A percentile compares a stretch with the other conserved stretches of the same genome.
Conservation (phyloP, 352 stramenopile species). For the Saprolegnia diclina region DNA sequence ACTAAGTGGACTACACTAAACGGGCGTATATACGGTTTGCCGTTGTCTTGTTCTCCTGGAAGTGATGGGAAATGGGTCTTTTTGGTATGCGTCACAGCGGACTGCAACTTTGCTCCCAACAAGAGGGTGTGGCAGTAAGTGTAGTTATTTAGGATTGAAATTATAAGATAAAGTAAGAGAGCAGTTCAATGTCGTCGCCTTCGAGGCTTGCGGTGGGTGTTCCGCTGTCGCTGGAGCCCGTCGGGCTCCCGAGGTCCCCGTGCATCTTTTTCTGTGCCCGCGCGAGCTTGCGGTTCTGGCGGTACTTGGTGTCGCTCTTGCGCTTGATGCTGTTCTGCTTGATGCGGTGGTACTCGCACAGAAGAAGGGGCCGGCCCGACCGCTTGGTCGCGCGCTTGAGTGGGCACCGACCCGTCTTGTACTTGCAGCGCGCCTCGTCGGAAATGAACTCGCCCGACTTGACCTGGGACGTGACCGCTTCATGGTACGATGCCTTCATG, state of each 20-base stretch:
- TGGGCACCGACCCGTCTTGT: constrained; percentile 26
- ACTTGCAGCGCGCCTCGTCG: constrained; percentile 14
- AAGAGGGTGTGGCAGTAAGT: too few relatives aligned
- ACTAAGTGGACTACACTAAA: background rate
- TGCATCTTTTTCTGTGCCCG: constrained; percentile 15
- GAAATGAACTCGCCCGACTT: background rate
- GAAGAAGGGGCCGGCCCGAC: constrained; percentile 11
- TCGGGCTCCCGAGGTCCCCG: background rate
- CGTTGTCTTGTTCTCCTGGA: too few relatives aligned
- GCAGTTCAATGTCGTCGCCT: constrained; percentile 21
- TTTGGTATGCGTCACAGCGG: too few relatives aligned
- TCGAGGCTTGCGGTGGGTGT: background rate
- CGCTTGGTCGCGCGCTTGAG: constrained; percentile 21
- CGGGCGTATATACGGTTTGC: too few relatives aligned
- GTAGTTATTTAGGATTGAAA: background rate
- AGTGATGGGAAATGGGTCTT: too few relatives aligned
- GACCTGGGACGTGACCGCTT: constrained; percentile 9
- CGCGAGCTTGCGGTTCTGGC: constrained; percentile 12
- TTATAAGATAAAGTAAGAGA: constrained; percentile 27
- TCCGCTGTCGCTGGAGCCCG: background rate
- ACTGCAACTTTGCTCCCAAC: too few relatives aligned
- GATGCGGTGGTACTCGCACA: constrained; percentile 25
- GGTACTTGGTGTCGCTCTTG: constrained; percentile 24
- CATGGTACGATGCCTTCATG: constrained; percentile 18
- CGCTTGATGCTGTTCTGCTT: constrained; percentile 28